phyloP scores from a whole-genome alignment of 1,139 yeast genomes.

The Candida tunisiensis region DNA sequence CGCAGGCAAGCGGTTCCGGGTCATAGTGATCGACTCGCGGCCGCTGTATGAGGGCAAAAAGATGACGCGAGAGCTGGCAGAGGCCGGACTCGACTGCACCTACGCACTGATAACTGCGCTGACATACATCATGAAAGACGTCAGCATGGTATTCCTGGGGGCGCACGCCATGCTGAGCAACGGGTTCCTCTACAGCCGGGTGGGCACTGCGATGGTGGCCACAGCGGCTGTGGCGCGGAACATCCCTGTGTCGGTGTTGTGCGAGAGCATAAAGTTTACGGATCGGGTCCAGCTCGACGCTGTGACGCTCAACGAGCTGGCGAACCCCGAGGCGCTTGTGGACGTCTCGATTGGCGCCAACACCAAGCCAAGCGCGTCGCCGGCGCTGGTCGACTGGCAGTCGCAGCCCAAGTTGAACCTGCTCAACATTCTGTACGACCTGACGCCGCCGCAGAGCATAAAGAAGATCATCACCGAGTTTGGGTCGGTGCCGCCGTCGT shows the following conservation, averaged over 20 bases:
- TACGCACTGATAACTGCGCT: slow-evolving; percentile 71
- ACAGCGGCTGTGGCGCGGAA: slow-evolving; percentile 80
- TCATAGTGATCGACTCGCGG: slow-evolving; percentile 85
- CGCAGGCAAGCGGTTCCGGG: slow-evolving; percentile 52
- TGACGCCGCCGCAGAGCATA: slow-evolving; percentile 87
- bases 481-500: slow-evolving; percentile 92
- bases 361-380: too few relatives aligned
- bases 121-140: slow-evolving; percentile 64
- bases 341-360: too few relatives aligned
- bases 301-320: slow-evolving; percentile 83
- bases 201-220: slow-evolving; percentile 88
- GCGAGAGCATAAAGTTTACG: slow-evolving; percentile 89
- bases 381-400: slow-evolving; percentile 33
- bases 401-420: slow-evolving; percentile 47
- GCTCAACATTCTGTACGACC: slow-evolving; percentile 77
- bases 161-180: slow-evolving; percentile 96
- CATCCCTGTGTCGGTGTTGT: slow-evolving; percentile 87
- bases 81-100: slow-evolving; percentile 41
- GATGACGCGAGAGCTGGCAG: slow-evolving; percentile 45
- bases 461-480: slow-evolving; percentile 92
- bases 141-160: slow-evolving; percentile 83
- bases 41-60: slow-evolving; percentile 90
- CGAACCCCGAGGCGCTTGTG: slow-evolving; percentile 69
- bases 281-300: slow-evolving; percentile 94
- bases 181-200: slow-evolving; percentile 84